phyloP scores from a whole-genome alignment of 148 eudicot genomes.

The Euryodendron excelsum region DNA sequence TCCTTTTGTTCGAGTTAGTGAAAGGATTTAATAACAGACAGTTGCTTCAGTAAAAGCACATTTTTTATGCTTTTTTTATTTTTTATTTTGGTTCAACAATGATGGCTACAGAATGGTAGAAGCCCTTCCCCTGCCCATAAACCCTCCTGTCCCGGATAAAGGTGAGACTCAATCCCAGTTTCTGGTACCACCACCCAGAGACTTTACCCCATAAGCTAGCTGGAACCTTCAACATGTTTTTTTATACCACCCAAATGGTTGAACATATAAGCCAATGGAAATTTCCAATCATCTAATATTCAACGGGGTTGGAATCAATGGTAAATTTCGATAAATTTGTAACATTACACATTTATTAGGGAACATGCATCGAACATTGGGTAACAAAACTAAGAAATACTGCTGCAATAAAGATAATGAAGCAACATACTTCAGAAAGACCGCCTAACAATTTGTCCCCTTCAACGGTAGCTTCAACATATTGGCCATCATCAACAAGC shows the following conservation, averaged over 20 bases:
- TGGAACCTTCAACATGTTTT: too few relatives aligned
- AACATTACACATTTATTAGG: neutral
- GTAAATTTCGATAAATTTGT: neutral
- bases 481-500: slow-evolving; percentile 68
- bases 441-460: slow-evolving; percentile 50
- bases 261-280: too few relatives aligned
- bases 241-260: too few relatives aligned
- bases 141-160: neutral
- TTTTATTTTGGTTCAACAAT: neutral
- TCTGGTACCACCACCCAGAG: neutral
- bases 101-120: neutral
- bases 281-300: neutral
- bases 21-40: neutral
- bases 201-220: neutral
- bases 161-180: neutral
- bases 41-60: too few relatives aligned
- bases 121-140: neutral
- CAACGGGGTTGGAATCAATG: neutral
- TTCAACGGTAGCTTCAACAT: slow-evolving; percentile 57
- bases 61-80: neutral
- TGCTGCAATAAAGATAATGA: neutral
- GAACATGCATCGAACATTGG: neutral
- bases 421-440: slow-evolving; percentile 53
- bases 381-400: neutral
- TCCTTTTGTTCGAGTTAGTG: neutral